Conservation (phyloP, 129 eudicot genomes). For the Helianthus tuberosus region DNA sequence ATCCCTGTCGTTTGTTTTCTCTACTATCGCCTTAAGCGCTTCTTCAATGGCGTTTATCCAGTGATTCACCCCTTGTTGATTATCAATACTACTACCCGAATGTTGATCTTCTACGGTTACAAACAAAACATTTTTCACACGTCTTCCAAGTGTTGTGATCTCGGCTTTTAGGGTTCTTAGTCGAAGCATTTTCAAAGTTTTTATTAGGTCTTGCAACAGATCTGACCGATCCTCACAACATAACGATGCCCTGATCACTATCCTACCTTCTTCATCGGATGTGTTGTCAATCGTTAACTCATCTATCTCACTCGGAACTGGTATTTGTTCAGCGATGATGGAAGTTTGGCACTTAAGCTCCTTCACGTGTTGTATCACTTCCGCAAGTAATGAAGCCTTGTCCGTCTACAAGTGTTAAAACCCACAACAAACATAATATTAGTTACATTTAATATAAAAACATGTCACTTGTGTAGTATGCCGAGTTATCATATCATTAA, state of each 20-base stretch:
- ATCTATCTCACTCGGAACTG: slow-evolving; percentile 68
- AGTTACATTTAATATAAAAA: background rate
- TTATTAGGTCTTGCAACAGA: slow-evolving; percentile 58
- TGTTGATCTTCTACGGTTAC: slow-evolving; percentile 35
- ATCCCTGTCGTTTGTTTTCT: slow-evolving; percentile 48
- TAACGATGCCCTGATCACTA: slow-evolving; percentile 68
- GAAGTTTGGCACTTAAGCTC: slow-evolving; percentile 83
- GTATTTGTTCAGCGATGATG: slow-evolving; percentile 47
- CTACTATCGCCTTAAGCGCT: slow-evolving; percentile 70
- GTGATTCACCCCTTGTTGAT: slow-evolving; percentile 32
- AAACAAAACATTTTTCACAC: slow-evolving; percentile 58
- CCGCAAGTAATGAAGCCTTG: slow-evolving; percentile 93
- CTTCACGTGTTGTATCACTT: slow-evolving; percentile 85
- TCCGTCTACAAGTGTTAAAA: slow-evolving; percentile 54
- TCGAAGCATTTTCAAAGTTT: slow-evolving; percentile 48
- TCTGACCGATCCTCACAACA: slow-evolving; percentile 77
- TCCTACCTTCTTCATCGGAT: slow-evolving; percentile 56
- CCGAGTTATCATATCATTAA: background rate
- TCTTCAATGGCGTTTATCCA: slow-evolving; percentile 62
- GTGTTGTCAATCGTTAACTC: slow-evolving; percentile 64
- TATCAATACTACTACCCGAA: slow-evolving; percentile 1
- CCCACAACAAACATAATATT: background rate
- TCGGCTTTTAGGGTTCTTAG: slow-evolving; percentile 68
- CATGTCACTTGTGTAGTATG: background rate
- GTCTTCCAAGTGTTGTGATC: slow-evolving; percentile 71